Conservation (phyloP, 345 rosid species). For the Syzygium jambos region DNA sequence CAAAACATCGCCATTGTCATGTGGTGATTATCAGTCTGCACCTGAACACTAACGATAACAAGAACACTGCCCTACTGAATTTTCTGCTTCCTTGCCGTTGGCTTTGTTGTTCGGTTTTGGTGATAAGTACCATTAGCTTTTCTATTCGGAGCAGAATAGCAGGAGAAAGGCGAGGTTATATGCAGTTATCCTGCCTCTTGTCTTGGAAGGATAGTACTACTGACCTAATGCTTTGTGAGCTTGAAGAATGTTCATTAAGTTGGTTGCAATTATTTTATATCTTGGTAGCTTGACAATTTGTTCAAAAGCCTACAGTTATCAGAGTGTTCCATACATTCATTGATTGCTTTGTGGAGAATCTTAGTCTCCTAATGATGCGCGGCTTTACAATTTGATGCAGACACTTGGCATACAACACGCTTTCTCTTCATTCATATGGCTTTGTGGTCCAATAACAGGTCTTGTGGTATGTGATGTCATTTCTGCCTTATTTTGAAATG, state of each 20-base stretch:
- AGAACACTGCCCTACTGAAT: not conserved
- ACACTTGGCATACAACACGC: conserved; percentile 92
- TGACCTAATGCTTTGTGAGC: not conserved
- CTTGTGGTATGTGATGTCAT: conserved; percentile 72
- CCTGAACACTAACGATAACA: not conserved
- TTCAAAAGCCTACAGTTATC: not conserved
- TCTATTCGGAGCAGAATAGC: not conserved
- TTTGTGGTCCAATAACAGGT: conserved; percentile 96
- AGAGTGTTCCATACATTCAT: not conserved
- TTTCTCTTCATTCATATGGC: conserved; percentile 97
- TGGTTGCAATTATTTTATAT: not conserved
- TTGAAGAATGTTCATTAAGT: not conserved
- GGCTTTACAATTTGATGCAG: conserved; percentile 43
- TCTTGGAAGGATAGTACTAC: not conserved
- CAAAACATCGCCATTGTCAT: not conserved
- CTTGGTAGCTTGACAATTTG: not conserved
- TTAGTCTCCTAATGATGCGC: not conserved
- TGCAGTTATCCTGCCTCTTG: not conserved
- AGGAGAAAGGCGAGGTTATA: not conserved
- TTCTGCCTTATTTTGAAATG: not conserved
- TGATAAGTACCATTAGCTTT: not conserved
- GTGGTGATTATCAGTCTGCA: not conserved
- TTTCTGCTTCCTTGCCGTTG: not conserved
- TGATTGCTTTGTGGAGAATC: not conserved
- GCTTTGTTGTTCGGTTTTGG: not conserved